Evolutionary conservation across 768 basidiomycete species (phyloP).

Genomic region (Mycena metata): DNA sequence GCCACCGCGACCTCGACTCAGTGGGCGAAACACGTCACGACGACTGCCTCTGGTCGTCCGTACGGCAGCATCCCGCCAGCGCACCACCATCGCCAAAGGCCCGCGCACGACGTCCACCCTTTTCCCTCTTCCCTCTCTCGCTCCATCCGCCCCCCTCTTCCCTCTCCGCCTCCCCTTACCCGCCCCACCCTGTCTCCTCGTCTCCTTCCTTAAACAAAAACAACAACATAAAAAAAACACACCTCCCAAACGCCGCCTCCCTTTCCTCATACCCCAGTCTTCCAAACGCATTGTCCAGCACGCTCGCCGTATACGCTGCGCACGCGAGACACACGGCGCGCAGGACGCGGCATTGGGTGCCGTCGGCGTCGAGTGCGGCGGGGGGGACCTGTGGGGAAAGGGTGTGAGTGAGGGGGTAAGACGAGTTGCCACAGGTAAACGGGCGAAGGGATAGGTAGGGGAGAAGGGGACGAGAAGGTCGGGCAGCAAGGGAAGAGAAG

Average conservation of each 20-base stretch:
- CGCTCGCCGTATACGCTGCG: conserved; percentile 94
- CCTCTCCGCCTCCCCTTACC: neutral
- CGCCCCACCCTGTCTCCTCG: no score
- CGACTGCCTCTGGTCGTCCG: no score
- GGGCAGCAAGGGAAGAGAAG: no score
- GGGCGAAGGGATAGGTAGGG: no score
- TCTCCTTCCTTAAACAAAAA: neutral
- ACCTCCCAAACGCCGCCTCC: conserved; percentile 90
- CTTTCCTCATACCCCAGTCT: conserved; percentile 92
- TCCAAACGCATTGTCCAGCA: conserved; percentile 94
- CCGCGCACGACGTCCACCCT: neutral
- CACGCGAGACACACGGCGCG: conserved; percentile 90
- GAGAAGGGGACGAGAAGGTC: no score
- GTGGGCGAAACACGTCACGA: no score
- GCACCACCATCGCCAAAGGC: no score
- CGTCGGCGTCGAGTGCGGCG: conserved; percentile 80
- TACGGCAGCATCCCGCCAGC: no score
- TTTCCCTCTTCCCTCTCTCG: no score
- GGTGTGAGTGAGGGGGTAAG: neutral
- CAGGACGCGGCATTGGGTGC: conserved; percentile 82
- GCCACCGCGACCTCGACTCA: no score
- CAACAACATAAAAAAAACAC: neutral
- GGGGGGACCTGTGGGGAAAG: conserved; percentile 51
- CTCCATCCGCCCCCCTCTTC: neutral
- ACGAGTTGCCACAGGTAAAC: no score